Conservation (phyloP, 805 yeast genomes). For the Candida sakaeoensis region DNA sequence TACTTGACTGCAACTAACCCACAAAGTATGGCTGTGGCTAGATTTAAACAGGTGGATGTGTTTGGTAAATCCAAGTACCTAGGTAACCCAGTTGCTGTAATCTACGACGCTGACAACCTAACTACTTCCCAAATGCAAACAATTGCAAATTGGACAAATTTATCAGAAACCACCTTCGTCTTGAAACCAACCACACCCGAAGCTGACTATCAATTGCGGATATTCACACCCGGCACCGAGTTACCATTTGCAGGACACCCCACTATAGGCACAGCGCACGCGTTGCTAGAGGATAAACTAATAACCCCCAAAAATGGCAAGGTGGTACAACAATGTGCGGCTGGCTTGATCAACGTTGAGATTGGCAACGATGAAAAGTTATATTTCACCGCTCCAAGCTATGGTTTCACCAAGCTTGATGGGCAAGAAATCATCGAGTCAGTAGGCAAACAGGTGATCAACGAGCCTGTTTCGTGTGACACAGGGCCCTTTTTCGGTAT, state of each 20-base stretch:
- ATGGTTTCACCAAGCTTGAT: slow-evolving; percentile 10
- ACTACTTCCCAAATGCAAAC: slow-evolving; percentile 39
- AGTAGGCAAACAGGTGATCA: slow-evolving; percentile 11
- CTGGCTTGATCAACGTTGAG: slow-evolving; percentile 38
- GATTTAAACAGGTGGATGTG: slow-evolving; percentile 40
- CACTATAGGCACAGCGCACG: slow-evolving; percentile 50
- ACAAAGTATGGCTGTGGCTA: slow-evolving; percentile 4
- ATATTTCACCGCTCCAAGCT: slow-evolving; percentile 28
- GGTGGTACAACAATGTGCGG: slow-evolving; percentile 42
- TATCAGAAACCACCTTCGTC: slow-evolving; percentile 57
- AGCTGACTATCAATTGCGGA: slow-evolving; percentile 48
- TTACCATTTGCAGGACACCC: slow-evolving; percentile 68
- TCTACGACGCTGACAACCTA: slow-evolving; percentile 38
- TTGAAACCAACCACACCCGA: slow-evolving; percentile 32
- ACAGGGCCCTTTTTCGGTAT: slow-evolving; percentile 49
- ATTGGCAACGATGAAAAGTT: slow-evolving; percentile 15
- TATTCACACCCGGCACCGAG: slow-evolving; percentile 46
- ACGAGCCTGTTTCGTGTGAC: slow-evolving; percentile 25
- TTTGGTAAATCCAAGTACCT: slow-evolving; percentile 35
- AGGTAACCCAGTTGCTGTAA: slow-evolving; percentile 58
- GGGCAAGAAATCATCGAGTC: slow-evolving; percentile 8
- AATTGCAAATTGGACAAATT: slow-evolving; percentile 57
- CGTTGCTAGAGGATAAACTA: slow-evolving; percentile 37
- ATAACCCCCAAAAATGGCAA: slow-evolving; percentile 23
- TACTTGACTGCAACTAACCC: background rate